Percentiles rank a stretch among this genome's conserved stretches.
phyloP scores from a whole-genome alignment of 177 flowering plant species.

The Vitis hybrid region DNA sequence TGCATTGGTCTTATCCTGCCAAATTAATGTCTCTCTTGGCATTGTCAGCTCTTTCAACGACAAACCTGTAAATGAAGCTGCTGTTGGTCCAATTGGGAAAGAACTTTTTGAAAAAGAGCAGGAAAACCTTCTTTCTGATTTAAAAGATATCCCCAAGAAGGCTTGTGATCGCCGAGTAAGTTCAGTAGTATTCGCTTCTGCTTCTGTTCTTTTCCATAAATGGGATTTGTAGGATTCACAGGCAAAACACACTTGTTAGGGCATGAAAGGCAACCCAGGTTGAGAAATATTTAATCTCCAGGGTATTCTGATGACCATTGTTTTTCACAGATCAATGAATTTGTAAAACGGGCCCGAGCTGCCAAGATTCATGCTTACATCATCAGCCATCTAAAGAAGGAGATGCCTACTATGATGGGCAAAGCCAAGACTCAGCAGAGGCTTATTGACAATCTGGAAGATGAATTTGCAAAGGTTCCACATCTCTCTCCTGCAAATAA shows the following conservation, averaged over 20 bases:
- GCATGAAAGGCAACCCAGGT: background rate
- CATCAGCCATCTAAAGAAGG: conserved; percentile 89
- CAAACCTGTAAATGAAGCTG: conserved; percentile 77
- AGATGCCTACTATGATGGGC: conserved; percentile 98
- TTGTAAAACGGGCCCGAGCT: conserved; percentile 98
- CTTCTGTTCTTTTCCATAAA: background rate
- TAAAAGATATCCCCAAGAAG: conserved; percentile 93
- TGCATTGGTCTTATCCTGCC: background rate
- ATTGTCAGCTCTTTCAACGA: conserved; percentile 93
- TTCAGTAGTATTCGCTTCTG: conserved; percentile 7
- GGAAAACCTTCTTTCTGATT: conserved; percentile 87
- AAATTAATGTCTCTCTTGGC: conserved; percentile 6
- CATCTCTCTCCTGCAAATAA: conserved; percentile 11
- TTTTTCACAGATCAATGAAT: conserved; percentile 83
- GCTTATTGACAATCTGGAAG: conserved; percentile 77
- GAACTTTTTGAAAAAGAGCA: conserved; percentile 95
- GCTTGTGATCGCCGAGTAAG: conserved; percentile 98
- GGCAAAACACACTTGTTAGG: background rate
- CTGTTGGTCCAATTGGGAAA: conserved; percentile 78
- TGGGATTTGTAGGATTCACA: background rate
- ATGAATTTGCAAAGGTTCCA: conserved; percentile 80
- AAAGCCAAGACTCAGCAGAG: conserved; percentile 85
- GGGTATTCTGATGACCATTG: background rate
- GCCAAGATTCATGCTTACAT: conserved; percentile 97
- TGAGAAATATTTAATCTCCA: background rate